A percentile compares a stretch with the other conserved stretches of the same genome.
phyloP scores from a whole-genome alignment of 768 basidiomycete species.

The Leccinum fibrillosum region DNA sequence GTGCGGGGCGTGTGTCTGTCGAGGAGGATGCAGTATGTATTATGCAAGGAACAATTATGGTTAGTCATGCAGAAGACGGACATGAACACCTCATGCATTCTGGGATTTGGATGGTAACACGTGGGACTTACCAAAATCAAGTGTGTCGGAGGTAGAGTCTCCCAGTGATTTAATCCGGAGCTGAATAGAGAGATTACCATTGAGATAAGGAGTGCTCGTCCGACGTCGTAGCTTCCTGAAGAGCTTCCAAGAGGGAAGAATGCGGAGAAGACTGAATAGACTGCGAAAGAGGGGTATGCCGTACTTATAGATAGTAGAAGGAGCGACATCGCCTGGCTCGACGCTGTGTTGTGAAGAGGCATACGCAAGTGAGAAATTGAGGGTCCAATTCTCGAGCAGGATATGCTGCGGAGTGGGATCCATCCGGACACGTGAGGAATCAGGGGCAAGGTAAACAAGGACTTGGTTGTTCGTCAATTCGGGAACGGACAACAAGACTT shows the following conservation, averaged over 20 bases:
- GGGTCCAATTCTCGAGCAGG: slow-evolving; percentile 69
- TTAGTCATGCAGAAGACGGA: slow-evolving; percentile 20
- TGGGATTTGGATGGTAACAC: slow-evolving; percentile 24
- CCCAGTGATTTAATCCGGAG: slow-evolving; percentile 42
- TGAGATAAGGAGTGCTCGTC: slow-evolving; percentile 34
- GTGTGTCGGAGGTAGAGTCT: slow-evolving; percentile 24
- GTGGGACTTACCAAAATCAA: slow-evolving; percentile 38
- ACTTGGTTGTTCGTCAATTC: slow-evolving; percentile 68
- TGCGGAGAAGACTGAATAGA: slow-evolving; percentile 61
- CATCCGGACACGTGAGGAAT: slow-evolving; percentile 58
- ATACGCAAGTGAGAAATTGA: slow-evolving; percentile 41
- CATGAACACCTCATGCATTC: slow-evolving; percentile 30
- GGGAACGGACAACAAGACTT: slow-evolving; percentile 68
- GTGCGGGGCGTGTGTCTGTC: slow-evolving; percentile 39
- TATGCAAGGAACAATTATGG: slow-evolving; percentile 6
- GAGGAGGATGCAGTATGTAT: slow-evolving; percentile 2
- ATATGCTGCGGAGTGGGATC: slow-evolving; percentile 68
- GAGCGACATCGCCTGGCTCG: slow-evolving; percentile 48
- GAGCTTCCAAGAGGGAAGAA: slow-evolving; percentile 76
- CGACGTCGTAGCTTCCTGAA: slow-evolving; percentile 55
- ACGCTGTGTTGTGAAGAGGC: slow-evolving; percentile 17
- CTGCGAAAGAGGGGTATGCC: slow-evolving; percentile 80
- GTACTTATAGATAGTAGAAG: slow-evolving; percentile 81
- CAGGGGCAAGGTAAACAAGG: slow-evolving; percentile 61
- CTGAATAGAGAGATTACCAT: slow-evolving; percentile 46